These are phyloP conservation scores for Erysimum cheiranthoides DNA, from an alignment of 345 rosid species.

Conservation along the genomic window DNA sequence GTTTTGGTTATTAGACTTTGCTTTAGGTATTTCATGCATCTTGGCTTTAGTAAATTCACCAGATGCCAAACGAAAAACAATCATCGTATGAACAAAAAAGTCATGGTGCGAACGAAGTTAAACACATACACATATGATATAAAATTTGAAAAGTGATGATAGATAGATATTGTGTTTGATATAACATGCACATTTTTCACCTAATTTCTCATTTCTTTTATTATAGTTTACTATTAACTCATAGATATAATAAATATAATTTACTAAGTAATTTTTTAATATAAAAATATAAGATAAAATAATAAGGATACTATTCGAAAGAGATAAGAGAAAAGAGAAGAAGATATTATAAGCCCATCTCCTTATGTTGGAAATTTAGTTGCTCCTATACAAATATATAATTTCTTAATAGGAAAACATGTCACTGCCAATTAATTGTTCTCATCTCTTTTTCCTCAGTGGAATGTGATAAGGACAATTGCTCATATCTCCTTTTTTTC, in stretches of 20 bases:
- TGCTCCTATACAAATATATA: constrained; percentile 26
- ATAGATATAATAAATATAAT: background rate
- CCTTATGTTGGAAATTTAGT: constrained; percentile 37
- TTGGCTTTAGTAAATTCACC: background rate
- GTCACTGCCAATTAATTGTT: constrained; percentile 42
- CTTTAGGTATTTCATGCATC: constrained; percentile 8
- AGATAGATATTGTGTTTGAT: too few relatives aligned
- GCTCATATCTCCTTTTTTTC: constrained; percentile 1
- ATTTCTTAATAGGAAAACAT: constrained; percentile 15
- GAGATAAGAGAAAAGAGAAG: background rate
- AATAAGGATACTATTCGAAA: background rate
- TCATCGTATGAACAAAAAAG: background rate
- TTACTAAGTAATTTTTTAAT: background rate
- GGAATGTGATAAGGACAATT: constrained; percentile 41
- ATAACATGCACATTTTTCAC: background rate
- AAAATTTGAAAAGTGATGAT: background rate
- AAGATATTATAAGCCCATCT: constrained; percentile 33
- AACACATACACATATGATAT: background rate
- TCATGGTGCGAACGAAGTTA: background rate
- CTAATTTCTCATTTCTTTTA: background rate
- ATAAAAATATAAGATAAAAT: background rate
- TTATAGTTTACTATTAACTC: background rate
- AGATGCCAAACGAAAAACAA: background rate
- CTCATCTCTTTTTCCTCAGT: constrained; percentile 30
- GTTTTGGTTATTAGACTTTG: background rate